A percentile compares a stretch with the other conserved stretches of the same genome.
Evolutionary conservation across 2,329 filamentous ascomycete species (phyloP).

Genomic region (Beauveria brongniartii): DNA sequence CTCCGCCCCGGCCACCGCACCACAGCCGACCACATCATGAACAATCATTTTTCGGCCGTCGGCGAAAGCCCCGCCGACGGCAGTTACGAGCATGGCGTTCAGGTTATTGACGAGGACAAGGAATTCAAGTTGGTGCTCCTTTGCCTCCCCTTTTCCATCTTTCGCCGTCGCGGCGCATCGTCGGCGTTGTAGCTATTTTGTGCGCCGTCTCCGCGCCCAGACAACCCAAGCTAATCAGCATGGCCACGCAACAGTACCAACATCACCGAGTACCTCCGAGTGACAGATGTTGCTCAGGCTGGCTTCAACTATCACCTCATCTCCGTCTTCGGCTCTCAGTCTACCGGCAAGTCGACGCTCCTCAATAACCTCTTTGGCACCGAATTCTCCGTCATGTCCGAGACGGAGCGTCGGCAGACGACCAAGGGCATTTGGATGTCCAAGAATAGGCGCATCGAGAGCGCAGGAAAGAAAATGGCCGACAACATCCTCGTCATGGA

Average conservation of each 20-base stretch:
- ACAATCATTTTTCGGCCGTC: constrained; percentile 72
- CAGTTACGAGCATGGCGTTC: constrained; percentile 85
- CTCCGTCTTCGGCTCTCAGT: constrained; percentile 97
- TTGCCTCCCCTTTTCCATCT: constrained; percentile 10
- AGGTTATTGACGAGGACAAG: constrained; percentile 84
- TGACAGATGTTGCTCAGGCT: constrained; percentile 72
- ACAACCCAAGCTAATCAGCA: constrained; percentile 12
- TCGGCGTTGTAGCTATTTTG: not conserved
- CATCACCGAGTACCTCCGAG: constrained; percentile 72
- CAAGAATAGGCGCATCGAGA: constrained; percentile 71
- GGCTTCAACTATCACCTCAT: constrained; percentile 99
- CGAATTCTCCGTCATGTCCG: constrained; percentile 95
- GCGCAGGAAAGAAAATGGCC: constrained; percentile 60
- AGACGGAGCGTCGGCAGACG: constrained; percentile 86
- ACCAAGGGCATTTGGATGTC: constrained; percentile 99
- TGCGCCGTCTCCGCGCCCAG: constrained; percentile 3
- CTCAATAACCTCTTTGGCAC: constrained; percentile 95
- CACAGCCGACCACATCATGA: constrained; percentile 43
- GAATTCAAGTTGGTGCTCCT: constrained; percentile 71
- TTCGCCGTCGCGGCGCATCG: not conserved
- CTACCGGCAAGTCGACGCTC: constrained; percentile 94
- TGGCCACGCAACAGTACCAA: constrained; percentile 47
- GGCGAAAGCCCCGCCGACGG: constrained; percentile 56
- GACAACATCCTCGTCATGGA: constrained; percentile 99
- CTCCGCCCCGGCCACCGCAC: not conserved